phyloP scores from a whole-genome alignment of 352 stramenopile species.

The Globisporangium spinosum region DNA sequence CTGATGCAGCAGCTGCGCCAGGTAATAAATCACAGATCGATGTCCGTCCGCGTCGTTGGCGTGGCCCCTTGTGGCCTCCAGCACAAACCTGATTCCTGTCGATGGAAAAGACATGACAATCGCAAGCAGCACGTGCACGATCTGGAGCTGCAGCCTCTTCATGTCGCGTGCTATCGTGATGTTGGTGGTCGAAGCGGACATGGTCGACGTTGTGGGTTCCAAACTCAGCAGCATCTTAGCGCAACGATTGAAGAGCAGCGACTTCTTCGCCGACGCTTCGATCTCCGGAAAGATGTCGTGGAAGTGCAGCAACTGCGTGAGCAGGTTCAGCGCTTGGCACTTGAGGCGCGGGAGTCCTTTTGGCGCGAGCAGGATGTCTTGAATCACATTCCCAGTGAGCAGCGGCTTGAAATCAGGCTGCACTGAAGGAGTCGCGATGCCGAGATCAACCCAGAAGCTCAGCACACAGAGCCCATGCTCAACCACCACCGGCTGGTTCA shows the following conservation, averaged over 20 bases:
- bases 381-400: slow-evolving; percentile 42
- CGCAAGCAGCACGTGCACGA: slow-evolving; percentile 55
- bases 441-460: slow-evolving; percentile 43
- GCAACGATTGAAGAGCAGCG: slow-evolving; percentile 69
- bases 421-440: slow-evolving; percentile 12
- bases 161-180: slow-evolving; percentile 12
- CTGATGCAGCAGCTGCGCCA: slow-evolving; percentile 51
- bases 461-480: slow-evolving; percentile 40
- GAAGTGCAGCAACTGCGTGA: slow-evolving; percentile 38
- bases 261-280: slow-evolving; percentile 40
- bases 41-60: slow-evolving; percentile 44
- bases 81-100: slow-evolving; percentile 58
- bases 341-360: slow-evolving; percentile 33
- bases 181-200: background rate
- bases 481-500: slow-evolving; percentile 38
- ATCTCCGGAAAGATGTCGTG: slow-evolving; percentile 42
- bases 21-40: slow-evolving; percentile 58
- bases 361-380: slow-evolving; percentile 43
- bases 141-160: slow-evolving; percentile 44
- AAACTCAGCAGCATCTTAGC: slow-evolving; percentile 45
- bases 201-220: background rate
- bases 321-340: slow-evolving; percentile 33
- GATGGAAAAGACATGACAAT: slow-evolving; percentile 57
- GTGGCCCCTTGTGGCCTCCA: slow-evolving; percentile 60
- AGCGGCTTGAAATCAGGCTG: slow-evolving; percentile 46